phyloP scores from a whole-genome alignment of 1,284 basidiomycete species.

The Cerioporus squamosus region DNA sequence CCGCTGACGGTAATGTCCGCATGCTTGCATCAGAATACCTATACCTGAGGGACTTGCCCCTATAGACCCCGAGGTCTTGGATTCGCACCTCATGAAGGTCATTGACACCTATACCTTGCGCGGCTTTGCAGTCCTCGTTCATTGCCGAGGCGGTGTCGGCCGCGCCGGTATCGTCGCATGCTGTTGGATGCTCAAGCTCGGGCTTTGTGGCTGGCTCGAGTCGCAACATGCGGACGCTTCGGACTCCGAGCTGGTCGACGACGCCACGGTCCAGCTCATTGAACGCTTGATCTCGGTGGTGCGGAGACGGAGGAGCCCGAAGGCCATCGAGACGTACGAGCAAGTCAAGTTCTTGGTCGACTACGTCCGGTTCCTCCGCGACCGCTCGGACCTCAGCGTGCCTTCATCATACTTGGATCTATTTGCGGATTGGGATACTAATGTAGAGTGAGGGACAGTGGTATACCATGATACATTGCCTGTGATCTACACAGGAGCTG shows the following conservation, averaged over 20 bases:
- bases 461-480: not conserved
- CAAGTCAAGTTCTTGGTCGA: constrained; percentile 87
- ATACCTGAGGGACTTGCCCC: constrained; percentile 93
- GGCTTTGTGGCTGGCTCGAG: constrained; percentile 76
- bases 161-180: constrained; percentile 93
- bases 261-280: constrained; percentile 66
- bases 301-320: constrained; percentile 75
- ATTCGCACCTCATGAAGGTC: constrained; percentile 73
- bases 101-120: constrained; percentile 78
- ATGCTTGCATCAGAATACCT: constrained; percentile 64
- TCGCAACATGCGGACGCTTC: not conserved
- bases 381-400: not conserved
- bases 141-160: constrained; percentile 95
- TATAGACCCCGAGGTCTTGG: constrained; percentile 63
- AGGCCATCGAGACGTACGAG: constrained; percentile 91
- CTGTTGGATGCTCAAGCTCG: constrained; percentile 93
- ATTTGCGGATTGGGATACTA: constrained; percentile 19
- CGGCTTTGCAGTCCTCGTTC: constrained; percentile 81
- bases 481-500: too few relatives aligned
- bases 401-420: constrained; percentile 2
- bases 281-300: constrained; percentile 78
- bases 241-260: constrained; percentile 32
- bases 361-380: constrained; percentile 73
- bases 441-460: constrained; percentile 5
- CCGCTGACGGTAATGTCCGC: not conserved